These are phyloP conservation scores for Hydnomerulius pinastri DNA, from an alignment of 768 basidiomycete species.

Conservation along the genomic window DNA sequence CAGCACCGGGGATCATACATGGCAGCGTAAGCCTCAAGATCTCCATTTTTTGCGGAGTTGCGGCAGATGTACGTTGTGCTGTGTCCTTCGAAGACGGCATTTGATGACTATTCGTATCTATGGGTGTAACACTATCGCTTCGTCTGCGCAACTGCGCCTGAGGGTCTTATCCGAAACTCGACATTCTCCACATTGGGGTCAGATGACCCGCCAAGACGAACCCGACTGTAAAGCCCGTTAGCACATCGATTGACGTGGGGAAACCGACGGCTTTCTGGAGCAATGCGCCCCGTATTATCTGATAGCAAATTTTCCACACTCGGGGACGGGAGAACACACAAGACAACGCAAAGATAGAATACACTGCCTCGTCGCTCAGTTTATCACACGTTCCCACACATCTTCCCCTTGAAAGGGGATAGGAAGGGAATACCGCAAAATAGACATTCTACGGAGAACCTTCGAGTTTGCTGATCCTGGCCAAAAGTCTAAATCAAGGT, in stretches of 20 bases:
- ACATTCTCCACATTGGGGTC: not conserved
- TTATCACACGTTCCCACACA: conserved; percentile 14
- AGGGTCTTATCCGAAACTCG: too few relatives aligned
- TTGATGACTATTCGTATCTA: too few relatives aligned
- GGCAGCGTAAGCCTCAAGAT: too few relatives aligned
- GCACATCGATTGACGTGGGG: not conserved
- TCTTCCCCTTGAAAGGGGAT: conserved; percentile 15
- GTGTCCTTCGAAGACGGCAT: too few relatives aligned
- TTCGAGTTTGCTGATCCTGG: conserved; percentile 19
- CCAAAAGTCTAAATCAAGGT: conserved; percentile 29
- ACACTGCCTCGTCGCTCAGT: conserved; percentile 23
- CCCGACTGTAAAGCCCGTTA: not conserved
- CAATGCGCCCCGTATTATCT: conserved; percentile 5
- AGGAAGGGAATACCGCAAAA: conserved; percentile 8
- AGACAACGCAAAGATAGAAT: conserved; percentile 25
- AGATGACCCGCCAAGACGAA: not conserved
- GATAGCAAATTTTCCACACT: not conserved
- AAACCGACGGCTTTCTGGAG: conserved; percentile 3
- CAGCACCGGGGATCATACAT: too few relatives aligned
- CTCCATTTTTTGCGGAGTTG: too few relatives aligned
- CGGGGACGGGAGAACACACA: conserved; percentile 16
- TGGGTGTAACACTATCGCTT: too few relatives aligned
- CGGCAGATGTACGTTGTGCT: too few relatives aligned
- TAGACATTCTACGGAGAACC: conserved; percentile 10
- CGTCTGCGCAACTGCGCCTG: too few relatives aligned